Conservation (phyloP, 2,329 filamentous ascomycete species). For the Fusarium newnesense region DNA sequence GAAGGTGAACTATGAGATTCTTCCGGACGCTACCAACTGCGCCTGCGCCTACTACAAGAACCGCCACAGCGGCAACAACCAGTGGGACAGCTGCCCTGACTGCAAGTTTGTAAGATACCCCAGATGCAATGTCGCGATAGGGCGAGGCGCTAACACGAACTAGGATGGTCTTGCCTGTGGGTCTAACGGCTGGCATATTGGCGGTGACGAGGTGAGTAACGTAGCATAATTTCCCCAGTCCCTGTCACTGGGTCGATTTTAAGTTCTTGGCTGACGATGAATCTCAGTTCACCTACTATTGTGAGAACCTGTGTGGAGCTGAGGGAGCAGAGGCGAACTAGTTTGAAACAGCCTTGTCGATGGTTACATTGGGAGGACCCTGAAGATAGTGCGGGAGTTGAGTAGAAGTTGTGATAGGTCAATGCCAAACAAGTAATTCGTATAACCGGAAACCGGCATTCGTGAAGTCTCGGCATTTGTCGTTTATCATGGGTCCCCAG, state of each 20-base stretch:
- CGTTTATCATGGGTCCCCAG: fast-evolving
- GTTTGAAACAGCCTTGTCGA: background rate
- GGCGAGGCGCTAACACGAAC: background rate
- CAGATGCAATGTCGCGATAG: fast-evolving
- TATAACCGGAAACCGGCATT: no score
- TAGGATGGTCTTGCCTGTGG: slow-evolving; percentile 26
- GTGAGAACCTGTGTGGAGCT: slow-evolving; percentile 7
- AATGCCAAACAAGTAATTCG: background rate
- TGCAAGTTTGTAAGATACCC: slow-evolving; percentile 14
- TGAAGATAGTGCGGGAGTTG: fast-evolving
- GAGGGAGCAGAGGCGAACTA: slow-evolving; percentile 18
- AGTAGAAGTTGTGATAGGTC: background rate
- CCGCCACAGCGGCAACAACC: slow-evolving; percentile 16
- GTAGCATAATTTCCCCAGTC: background rate
- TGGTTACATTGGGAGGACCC: fast-evolving
- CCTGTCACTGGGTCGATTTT: fast-evolving
- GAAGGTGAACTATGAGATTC: slow-evolving; percentile 21
- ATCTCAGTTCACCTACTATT: slow-evolving; percentile 15
- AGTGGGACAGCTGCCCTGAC: slow-evolving; percentile 34
- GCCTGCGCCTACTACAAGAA: slow-evolving; percentile 18
- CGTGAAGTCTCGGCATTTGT: background rate
- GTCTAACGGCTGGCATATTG: slow-evolving; percentile 30
- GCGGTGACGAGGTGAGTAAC: slow-evolving; percentile 30
- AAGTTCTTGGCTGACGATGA: fast-evolving
- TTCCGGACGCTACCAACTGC: slow-evolving; percentile 16